phyloP scores from a whole-genome alignment of 306 rosid species.

The Dalbergia cultrata region DNA sequence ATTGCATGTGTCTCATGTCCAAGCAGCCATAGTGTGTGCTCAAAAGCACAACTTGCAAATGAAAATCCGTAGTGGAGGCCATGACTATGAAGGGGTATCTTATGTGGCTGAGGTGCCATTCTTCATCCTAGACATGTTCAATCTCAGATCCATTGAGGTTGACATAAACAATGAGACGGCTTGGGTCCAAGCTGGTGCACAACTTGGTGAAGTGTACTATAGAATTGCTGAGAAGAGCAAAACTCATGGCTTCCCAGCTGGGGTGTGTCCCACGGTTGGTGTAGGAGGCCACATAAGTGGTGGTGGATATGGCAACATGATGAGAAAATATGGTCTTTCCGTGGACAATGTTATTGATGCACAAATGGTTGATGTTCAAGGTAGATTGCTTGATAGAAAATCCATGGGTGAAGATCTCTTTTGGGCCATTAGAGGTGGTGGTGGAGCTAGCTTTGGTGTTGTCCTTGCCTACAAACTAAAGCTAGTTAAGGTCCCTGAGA shows the following conservation, averaged over 20 bases:
- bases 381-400: conserved; percentile 63
- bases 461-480: conserved; percentile 70
- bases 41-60: conserved; percentile 59
- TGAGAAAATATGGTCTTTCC: conserved; percentile 73
- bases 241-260: conserved; percentile 74
- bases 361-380: conserved; percentile 59
- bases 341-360: conserved; percentile 78
- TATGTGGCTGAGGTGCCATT: conserved; percentile 65
- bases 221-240: conserved; percentile 64
- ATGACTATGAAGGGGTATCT: conserved; percentile 73
- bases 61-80: conserved; percentile 82
- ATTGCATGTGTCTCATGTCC: conserved; percentile 66
- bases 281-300: conserved; percentile 84
- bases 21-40: conserved; percentile 62
- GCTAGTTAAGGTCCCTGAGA: conserved; percentile 65
- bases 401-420: conserved; percentile 88
- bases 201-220: conserved; percentile 71
- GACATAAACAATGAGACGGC: conserved; percentile 61
- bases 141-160: conserved; percentile 58
- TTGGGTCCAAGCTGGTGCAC: conserved; percentile 72
- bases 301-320: conserved; percentile 80
- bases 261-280: conserved; percentile 83
- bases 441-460: conserved; percentile 81
- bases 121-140: conserved; percentile 76
- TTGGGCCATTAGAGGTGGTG: conserved; percentile 90